These are phyloP conservation scores for Ophiostoma fasciatum DNA, from an alignment of 2,329 filamentous ascomycete genomes.

Conservation along the genomic window DNA sequence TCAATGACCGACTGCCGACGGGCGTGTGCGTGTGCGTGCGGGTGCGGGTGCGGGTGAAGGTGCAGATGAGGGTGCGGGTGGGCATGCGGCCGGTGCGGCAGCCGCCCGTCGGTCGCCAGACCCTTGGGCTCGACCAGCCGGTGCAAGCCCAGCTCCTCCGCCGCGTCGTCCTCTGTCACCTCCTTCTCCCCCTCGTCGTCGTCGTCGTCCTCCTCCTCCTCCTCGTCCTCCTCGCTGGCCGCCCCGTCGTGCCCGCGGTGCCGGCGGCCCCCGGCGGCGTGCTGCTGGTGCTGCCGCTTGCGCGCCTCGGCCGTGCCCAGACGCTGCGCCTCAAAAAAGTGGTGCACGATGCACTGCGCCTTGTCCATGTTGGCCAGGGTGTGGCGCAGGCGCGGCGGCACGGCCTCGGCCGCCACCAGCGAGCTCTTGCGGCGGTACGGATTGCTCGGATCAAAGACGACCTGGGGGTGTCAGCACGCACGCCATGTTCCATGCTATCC, in stretches of 20 bases:
- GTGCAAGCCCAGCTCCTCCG: constrained; percentile 16
- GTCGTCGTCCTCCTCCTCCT: background rate
- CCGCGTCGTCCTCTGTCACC: constrained; percentile 9
- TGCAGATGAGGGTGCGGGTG: constrained; percentile 3
- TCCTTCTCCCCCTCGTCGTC: constrained; percentile 14
- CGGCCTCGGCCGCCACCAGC: constrained; percentile 36
- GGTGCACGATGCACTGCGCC: constrained; percentile 50
- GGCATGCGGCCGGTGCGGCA: constrained; percentile 7
- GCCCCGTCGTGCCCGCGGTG: constrained; percentile 3
- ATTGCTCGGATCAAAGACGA: constrained; percentile 46
- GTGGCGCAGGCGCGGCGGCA: constrained; percentile 21
- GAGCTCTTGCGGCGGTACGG: constrained; percentile 53
- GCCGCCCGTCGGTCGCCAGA: constrained; percentile 1
- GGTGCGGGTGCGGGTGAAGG: background rate
- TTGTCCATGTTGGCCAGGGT: constrained; percentile 18
- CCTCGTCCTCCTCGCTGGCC: background rate
- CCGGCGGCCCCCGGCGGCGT: too few species aligned
- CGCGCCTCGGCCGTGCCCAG: constrained; percentile 12
- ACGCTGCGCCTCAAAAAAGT: constrained; percentile 45
- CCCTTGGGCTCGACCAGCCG: constrained; percentile 22
- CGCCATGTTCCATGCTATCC: too few species aligned
- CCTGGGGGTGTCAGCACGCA: too few species aligned
- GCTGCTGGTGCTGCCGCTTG: constrained; percentile 13
- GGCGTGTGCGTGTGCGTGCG: background rate
- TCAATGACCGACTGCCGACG: constrained; percentile 20